These are phyloP conservation scores for Candida nanaspora DNA, from an alignment of 805 yeast genomes.

Conservation along the genomic window DNA sequence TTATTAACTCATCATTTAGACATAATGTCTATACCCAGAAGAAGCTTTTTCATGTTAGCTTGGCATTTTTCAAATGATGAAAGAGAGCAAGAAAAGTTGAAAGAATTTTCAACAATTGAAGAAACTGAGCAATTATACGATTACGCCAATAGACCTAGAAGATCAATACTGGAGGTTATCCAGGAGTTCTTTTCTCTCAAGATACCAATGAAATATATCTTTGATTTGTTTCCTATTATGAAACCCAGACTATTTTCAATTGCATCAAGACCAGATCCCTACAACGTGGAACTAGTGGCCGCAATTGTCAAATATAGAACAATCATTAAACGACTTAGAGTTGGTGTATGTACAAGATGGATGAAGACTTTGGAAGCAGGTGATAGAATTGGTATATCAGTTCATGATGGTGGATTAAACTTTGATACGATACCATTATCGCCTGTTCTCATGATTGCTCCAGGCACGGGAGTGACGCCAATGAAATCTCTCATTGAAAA, in stretches of 20 bases:
- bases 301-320: constrained; percentile 88
- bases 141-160: constrained; percentile 88
- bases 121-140: constrained; percentile 79
- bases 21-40: constrained; percentile 71
- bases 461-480: constrained; percentile 98
- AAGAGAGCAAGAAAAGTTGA: constrained; percentile 67
- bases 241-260: constrained; percentile 82
- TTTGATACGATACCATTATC: not conserved
- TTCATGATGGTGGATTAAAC: constrained; percentile 37
- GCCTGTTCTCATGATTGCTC: constrained; percentile 71
- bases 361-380: constrained; percentile 41
- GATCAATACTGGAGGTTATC: constrained; percentile 79
- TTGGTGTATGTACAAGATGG: constrained; percentile 82
- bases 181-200: constrained; percentile 71
- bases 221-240: constrained; percentile 73
- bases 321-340: constrained; percentile 62
- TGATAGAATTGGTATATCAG: constrained; percentile 44
- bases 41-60: constrained; percentile 68
- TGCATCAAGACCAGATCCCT: constrained; percentile 50
- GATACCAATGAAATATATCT: constrained; percentile 68
- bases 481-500: constrained; percentile 62
- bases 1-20: constrained; percentile 77
- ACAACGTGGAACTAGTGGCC: constrained; percentile 55
- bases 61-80: constrained; percentile 74
- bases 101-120: constrained; percentile 64